A percentile compares a stretch with the other conserved stretches of the same genome.
phyloP scores from a whole-genome alignment of 352 stramenopile genomes.

The Globisporangium iwayamae region DNA sequence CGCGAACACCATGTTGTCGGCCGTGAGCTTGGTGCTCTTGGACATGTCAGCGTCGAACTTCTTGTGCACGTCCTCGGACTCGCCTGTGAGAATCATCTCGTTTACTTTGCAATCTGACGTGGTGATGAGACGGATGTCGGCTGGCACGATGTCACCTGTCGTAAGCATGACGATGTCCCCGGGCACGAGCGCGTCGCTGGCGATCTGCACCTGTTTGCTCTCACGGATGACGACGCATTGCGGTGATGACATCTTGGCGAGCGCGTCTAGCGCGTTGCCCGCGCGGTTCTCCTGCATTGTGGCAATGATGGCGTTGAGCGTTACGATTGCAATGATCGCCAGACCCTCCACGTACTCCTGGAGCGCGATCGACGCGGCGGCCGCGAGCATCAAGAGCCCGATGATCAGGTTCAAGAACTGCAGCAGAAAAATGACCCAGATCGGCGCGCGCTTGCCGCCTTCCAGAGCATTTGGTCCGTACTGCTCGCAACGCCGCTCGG shows the following conservation, averaged over 20 bases:
- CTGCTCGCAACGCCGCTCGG: constrained; percentile 20
- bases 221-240: constrained; percentile 38
- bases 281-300: constrained; percentile 42
- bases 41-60: constrained; percentile 18
- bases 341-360: constrained; percentile 39
- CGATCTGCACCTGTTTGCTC: constrained; percentile 28
- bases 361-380: constrained; percentile 26
- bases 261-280: constrained; percentile 34
- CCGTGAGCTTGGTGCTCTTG: constrained; percentile 34
- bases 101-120: constrained; percentile 78
- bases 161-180: constrained; percentile 74
- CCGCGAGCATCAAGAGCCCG: constrained; percentile 32
- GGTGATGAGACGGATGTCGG: constrained; percentile 77
- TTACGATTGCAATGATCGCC: constrained; percentile 44
- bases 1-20: constrained; percentile 87
- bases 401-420: constrained; percentile 59
- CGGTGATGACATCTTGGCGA: constrained; percentile 35
- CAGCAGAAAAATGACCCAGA: constrained; percentile 42
- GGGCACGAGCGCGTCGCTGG: constrained; percentile 37
- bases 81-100: constrained; percentile 89
- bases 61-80: constrained; percentile 49
- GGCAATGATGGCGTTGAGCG: constrained; percentile 35
- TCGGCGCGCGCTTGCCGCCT: constrained; percentile 16
- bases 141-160: constrained; percentile 86
- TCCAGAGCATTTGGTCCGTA: constrained; percentile 15